Percentiles rank a stretch among this genome's conserved stretches.
These are phyloP conservation scores for Alternaria hordeiaustralica DNA, from an alignment of 2,329 filamentous ascomycete species.

Conservation along the genomic window DNA sequence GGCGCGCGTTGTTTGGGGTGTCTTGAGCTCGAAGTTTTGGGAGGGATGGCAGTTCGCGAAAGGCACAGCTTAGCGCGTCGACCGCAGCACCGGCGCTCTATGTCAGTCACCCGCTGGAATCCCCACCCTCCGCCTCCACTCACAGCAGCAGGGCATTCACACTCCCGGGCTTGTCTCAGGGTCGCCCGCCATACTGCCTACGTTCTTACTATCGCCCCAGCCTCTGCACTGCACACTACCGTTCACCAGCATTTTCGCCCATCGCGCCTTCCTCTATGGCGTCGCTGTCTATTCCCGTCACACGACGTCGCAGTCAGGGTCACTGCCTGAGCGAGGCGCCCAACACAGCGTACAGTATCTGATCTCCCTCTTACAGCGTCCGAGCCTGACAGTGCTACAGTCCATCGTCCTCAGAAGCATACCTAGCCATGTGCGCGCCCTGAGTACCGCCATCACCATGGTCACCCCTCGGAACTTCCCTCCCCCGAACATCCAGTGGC, in stretches of 20 bases:
- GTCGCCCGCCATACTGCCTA: neutral
- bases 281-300: constrained; percentile 9
- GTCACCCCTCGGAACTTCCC: neutral
- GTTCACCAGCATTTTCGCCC: neutral
- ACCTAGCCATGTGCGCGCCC: neutral
- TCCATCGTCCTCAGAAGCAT: neutral
- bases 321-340: neutral
- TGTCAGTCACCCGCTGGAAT: constrained; percentile 13
- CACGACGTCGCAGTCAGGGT: constrained; percentile 8
- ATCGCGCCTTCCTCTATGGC: constrained; percentile 7
- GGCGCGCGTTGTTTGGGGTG: constrained; percentile 19
- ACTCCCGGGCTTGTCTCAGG: neutral
- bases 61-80: constrained; percentile 19
- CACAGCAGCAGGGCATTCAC: constrained; percentile 10
- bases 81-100: constrained; percentile 7
- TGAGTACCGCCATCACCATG: neutral
- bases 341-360: constrained; percentile 7
- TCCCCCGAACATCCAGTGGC: neutral
- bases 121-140: constrained; percentile 21
- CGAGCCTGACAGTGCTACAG: constrained; percentile 10
- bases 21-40: constrained; percentile 24
- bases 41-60: constrained; percentile 16
- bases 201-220: neutral
- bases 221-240: neutral
- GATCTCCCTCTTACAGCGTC: neutral